These are phyloP conservation scores for Coprinellus micaceus DNA, from an alignment of 768 basidiomycete genomes.

Conservation along the genomic window DNA sequence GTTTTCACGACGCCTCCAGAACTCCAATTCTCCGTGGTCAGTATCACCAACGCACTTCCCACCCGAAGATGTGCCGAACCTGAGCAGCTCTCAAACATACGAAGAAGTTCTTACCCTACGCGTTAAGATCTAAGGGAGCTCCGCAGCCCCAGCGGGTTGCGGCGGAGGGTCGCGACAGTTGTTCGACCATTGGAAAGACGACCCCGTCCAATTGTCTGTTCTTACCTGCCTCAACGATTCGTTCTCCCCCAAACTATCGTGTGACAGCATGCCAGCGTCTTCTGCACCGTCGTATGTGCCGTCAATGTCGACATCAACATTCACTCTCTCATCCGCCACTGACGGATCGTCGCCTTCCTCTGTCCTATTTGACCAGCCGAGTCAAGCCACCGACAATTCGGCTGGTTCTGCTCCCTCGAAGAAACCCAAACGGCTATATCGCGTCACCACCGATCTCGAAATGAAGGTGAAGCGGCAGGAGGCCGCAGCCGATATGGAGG, in stretches of 20 bases:
- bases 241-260: slow-evolving; percentile 48
- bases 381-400: slow-evolving; percentile 48
- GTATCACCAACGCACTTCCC: slow-evolving; percentile 55
- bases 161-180: slow-evolving; percentile 53
- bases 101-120: slow-evolving; percentile 44
- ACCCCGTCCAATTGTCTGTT: slow-evolving; percentile 81
- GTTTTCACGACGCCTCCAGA: slow-evolving; percentile 68
- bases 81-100: slow-evolving; percentile 58
- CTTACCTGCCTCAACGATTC: slow-evolving; percentile 44
- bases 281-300: slow-evolving; percentile 73
- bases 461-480: slow-evolving; percentile 65
- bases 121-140: slow-evolving; percentile 13
- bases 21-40: slow-evolving; percentile 46
- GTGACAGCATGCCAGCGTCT: slow-evolving; percentile 70
- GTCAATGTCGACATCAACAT: slow-evolving; percentile 61
- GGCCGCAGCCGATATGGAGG: slow-evolving; percentile 50
- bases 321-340: slow-evolving; percentile 76
- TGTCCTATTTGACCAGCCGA: slow-evolving; percentile 56
- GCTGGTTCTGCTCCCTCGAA: slow-evolving; percentile 65
- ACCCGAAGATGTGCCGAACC: slow-evolving; percentile 61
- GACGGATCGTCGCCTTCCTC: slow-evolving; percentile 73
- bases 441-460: slow-evolving; percentile 78
- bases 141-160: slow-evolving; percentile 29
- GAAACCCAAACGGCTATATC: slow-evolving; percentile 80
- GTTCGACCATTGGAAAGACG: slow-evolving; percentile 87